Percentiles rank a stretch among this genome's conserved stretches.
phyloP scores from a whole-genome alignment of 805 yeast genomes.

The Debaryomyces castellii region DNA sequence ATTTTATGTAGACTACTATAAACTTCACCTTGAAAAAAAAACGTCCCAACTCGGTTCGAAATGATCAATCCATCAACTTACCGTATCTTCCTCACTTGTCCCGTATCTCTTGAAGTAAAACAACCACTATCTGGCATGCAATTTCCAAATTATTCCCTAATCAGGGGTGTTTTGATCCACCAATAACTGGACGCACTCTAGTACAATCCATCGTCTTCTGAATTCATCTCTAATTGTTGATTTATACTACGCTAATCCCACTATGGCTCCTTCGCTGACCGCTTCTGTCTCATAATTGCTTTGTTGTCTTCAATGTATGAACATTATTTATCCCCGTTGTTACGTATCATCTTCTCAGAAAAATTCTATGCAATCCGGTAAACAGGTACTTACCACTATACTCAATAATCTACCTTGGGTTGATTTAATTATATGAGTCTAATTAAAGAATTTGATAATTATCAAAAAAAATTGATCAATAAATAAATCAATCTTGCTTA shows the following conservation, averaged over 20 bases:
- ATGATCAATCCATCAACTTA: not conserved
- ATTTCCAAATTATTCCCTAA: not conserved
- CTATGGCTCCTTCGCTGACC: not conserved
- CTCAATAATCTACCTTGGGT: not conserved
- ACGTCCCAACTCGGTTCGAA: not conserved
- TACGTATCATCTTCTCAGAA: not conserved
- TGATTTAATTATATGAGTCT: not conserved
- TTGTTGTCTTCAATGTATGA: not conserved
- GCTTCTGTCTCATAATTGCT: no score
- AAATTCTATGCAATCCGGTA: not conserved
- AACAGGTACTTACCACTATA: not conserved
- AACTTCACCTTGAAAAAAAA: not conserved
- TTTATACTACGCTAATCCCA: no score
- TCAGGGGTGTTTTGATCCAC: not conserved
- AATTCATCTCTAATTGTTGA: no score
- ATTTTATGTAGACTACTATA: not conserved
- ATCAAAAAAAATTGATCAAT: conserved; percentile 1
- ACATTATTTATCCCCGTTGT: not conserved
- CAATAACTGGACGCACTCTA: no score
- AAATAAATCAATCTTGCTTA: conserved; percentile 4
- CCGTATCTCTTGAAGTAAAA: not conserved
- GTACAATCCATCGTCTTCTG: no score
- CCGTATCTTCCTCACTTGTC: no score
- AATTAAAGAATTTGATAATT: not conserved
- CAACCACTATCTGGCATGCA: not conserved